phyloP scores from a whole-genome alignment of 140 eudicot species.

The Senecio squalidus region DNA sequence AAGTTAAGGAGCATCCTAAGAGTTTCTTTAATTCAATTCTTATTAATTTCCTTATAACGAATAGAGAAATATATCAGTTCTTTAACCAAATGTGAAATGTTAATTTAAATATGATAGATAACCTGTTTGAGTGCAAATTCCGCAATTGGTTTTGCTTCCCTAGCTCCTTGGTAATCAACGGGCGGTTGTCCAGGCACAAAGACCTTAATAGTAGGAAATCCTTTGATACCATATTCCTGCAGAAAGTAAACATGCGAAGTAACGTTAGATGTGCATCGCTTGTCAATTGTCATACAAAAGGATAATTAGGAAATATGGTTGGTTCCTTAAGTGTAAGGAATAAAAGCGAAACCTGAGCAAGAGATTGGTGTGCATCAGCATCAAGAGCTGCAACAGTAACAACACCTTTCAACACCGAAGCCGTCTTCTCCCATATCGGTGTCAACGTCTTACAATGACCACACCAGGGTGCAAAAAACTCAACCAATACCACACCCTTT shows the following conservation, averaged over 20 bases:
- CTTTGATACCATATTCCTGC: conserved; percentile 91
- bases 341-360: conserved; percentile 68
- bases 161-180: conserved; percentile 87
- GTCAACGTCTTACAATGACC: conserved; percentile 93
- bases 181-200: conserved; percentile 94
- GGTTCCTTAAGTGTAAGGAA: neutral
- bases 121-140: conserved; percentile 86
- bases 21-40: too few relatives aligned
- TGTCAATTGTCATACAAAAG: neutral
- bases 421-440: conserved; percentile 90
- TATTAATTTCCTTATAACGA: neutral
- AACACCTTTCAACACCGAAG: conserved; percentile 87
- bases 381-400: conserved; percentile 97
- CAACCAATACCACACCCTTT: conserved; percentile 80
- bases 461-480: conserved; percentile 97
- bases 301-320: neutral
- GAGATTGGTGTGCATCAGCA: conserved; percentile 87
- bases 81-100: conserved; percentile 4
- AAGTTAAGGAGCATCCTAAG: too few relatives aligned
- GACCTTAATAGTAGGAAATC: conserved; percentile 94
- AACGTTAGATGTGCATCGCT: conserved; percentile 3
- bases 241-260: conserved; percentile 12
- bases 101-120: conserved; percentile 13
- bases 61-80: neutral
- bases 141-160: conserved; percentile 87